A percentile compares a stretch with the other conserved stretches of the same genome.
These are phyloP conservation scores for Chlamydomonas urium DNA, from an alignment of 139 green algal species.

Conservation along the genomic window DNA sequence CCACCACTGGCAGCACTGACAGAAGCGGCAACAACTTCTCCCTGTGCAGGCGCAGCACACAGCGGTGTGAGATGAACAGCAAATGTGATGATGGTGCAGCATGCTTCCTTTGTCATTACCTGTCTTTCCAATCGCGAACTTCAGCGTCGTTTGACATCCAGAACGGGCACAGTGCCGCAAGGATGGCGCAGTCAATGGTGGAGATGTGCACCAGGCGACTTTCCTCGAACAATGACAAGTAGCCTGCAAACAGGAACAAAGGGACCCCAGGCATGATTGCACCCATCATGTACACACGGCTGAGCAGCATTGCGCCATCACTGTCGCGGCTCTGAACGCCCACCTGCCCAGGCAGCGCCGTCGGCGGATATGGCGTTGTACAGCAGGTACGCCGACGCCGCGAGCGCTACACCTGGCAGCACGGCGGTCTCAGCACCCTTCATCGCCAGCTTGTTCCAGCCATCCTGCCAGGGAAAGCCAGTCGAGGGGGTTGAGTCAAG, in stretches of 20 bases:
- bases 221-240: constrained; percentile 69
- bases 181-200: constrained; percentile 70
- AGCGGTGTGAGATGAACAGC: too few species aligned
- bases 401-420: constrained; percentile 43
- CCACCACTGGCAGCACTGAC: constrained; percentile 61
- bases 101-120: constrained; percentile 25
- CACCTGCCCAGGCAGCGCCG: constrained; percentile 10
- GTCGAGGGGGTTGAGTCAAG: too few species aligned
- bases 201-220: constrained; percentile 22
- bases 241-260: constrained; percentile 36
- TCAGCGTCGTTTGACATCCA: constrained; percentile 83
- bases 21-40: constrained; percentile 57
- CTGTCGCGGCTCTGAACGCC: too few species aligned
- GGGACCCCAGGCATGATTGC: neutral
- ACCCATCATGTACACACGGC: neutral
- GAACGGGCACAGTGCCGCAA: constrained; percentile 69
- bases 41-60: constrained; percentile 21
- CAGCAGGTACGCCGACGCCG: constrained; percentile 18
- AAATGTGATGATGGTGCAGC: too few species aligned
- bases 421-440: constrained; percentile 47
- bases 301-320: too few species aligned
- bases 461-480: too few species aligned
- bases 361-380: constrained; percentile 17
- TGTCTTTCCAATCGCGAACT: constrained; percentile 60
- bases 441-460: constrained; percentile 48